Percentiles rank a stretch among this genome's conserved stretches.
Conservation (phyloP, 257 asterid genomes). For the Salvia miltiorrhiza region DNA sequence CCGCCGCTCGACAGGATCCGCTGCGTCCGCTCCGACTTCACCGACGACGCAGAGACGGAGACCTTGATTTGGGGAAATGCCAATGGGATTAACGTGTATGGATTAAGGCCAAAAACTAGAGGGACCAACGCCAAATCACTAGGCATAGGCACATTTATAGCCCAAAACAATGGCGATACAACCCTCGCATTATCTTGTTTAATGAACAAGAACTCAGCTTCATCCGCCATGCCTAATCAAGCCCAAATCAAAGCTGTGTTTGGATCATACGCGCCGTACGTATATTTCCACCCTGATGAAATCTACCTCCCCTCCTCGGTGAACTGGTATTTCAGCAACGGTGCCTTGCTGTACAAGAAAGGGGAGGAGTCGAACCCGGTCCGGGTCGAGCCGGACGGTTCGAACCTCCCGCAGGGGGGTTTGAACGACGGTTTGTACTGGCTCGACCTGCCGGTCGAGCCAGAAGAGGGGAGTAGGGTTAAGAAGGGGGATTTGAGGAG, state of each 20-base stretch:
- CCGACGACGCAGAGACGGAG: slow-evolving; percentile 56
- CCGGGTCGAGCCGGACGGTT: slow-evolving; percentile 42
- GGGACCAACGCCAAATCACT: slow-evolving; percentile 49
- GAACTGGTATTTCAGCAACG: slow-evolving; percentile 71
- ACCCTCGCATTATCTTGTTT: slow-evolving; percentile 47
- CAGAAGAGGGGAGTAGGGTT: slow-evolving; percentile 26
- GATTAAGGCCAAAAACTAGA: slow-evolving; percentile 50
- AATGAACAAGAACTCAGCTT: slow-evolving; percentile 44
- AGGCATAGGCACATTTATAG: slow-evolving; percentile 44
- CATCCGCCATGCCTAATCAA: slow-evolving; percentile 52
- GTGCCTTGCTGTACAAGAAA: slow-evolving; percentile 47
- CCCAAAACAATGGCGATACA: slow-evolving; percentile 11
- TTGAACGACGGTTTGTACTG: slow-evolving; percentile 65
- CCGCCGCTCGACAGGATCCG: slow-evolving; percentile 58
- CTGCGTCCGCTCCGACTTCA: slow-evolving; percentile 63
- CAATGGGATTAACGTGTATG: slow-evolving; percentile 33
- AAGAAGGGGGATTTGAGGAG: slow-evolving; percentile 52
- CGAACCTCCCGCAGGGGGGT: slow-evolving; percentile 83
- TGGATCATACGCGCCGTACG: slow-evolving; percentile 53
- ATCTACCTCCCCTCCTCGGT: slow-evolving; percentile 67
- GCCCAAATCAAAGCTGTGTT: slow-evolving; percentile 45
- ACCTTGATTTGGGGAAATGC: slow-evolving; percentile 62
- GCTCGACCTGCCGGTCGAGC: slow-evolving; percentile 65
- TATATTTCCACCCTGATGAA: slow-evolving; percentile 74
- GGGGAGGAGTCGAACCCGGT: slow-evolving; percentile 61